phyloP scores from a whole-genome alignment of 805 yeast species.

The Yamadazyma endophytica region DNA sequence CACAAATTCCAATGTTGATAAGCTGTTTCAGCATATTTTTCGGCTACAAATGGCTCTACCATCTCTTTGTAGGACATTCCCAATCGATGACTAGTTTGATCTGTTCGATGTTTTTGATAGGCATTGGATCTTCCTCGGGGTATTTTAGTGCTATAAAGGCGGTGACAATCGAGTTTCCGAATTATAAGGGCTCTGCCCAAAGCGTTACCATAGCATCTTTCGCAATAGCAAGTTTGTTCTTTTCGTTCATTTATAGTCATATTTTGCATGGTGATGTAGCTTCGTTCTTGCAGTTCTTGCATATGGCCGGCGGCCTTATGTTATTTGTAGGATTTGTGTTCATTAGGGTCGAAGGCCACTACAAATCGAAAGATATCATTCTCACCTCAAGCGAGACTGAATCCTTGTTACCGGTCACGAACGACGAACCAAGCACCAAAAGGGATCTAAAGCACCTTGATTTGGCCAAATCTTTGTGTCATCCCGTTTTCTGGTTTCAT shows the following conservation, averaged over 20 bases:
- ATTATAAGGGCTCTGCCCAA: slow-evolving; percentile 31
- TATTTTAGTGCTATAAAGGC: slow-evolving; percentile 32
- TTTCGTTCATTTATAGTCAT: slow-evolving; percentile 17
- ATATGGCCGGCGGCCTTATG: slow-evolving; percentile 19
- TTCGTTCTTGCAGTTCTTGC: slow-evolving; percentile 20
- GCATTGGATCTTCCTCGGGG: slow-evolving; percentile 30
- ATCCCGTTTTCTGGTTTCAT: slow-evolving; percentile 30
- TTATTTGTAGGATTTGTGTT: slow-evolving; percentile 25
- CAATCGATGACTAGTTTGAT: slow-evolving; percentile 14
- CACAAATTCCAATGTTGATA: slow-evolving; percentile 28
- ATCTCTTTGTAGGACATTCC: slow-evolving; percentile 17
- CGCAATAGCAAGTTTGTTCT: slow-evolving; percentile 30
- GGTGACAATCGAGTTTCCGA: slow-evolving; percentile 28
- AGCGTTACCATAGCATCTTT: slow-evolving; percentile 33
- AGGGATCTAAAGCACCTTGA: slow-evolving; percentile 13
- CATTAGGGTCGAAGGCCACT: slow-evolving; percentile 25
- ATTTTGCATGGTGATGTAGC: slow-evolving; percentile 19
- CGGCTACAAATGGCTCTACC: slow-evolving; percentile 26
- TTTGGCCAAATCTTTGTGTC: slow-evolving; percentile 18
- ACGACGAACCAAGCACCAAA: too few relatives aligned
- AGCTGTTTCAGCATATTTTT: slow-evolving; percentile 19
- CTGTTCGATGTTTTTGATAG: slow-evolving; percentile 25
- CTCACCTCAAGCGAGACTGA: neutral
- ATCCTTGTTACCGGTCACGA: neutral
- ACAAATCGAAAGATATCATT: slow-evolving; percentile 5